phyloP scores from a whole-genome alignment of 441 rosid genomes.

The Gossypium trilobum region DNA sequence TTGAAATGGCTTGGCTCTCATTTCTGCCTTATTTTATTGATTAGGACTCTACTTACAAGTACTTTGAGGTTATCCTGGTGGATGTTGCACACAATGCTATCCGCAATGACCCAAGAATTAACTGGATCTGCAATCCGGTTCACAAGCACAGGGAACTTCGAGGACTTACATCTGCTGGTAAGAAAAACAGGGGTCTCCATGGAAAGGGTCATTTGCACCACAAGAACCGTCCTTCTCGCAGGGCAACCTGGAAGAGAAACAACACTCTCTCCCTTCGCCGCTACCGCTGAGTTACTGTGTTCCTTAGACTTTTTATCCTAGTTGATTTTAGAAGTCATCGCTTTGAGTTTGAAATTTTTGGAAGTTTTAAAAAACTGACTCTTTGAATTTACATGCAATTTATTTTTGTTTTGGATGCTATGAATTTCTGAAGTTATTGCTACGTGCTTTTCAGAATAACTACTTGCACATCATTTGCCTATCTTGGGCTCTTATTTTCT shows the following conservation, averaged over 20 bases:
- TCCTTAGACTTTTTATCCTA: constrained; percentile 1
- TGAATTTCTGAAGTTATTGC: neutral
- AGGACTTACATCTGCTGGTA: constrained; percentile 80
- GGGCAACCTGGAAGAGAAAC: constrained; percentile 91
- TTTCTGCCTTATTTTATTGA: neutral
- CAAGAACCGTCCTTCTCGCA: constrained; percentile 75
- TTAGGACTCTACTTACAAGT: constrained; percentile 83
- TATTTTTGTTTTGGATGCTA: neutral
- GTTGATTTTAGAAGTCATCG: constrained; percentile 15
- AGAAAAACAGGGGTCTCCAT: constrained; percentile 75
- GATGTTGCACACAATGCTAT: constrained; percentile 74
- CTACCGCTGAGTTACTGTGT: constrained; percentile 42
- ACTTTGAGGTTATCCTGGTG: constrained; percentile 67
- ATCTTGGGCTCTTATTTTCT: neutral
- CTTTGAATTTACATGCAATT: neutral
- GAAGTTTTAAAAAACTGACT: neutral
- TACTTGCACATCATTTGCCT: neutral
- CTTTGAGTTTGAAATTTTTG: constrained; percentile 19
- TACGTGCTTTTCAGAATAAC: neutral
- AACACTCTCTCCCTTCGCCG: constrained; percentile 61
- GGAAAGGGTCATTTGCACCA: constrained; percentile 77
- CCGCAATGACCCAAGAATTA: constrained; percentile 77
- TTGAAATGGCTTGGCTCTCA: neutral
- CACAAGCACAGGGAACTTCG: constrained; percentile 88
- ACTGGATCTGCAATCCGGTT: constrained; percentile 83